These are phyloP conservation scores for Coemansia linderi DNA, from an alignment of 371 early-diverging fungal species.

Conservation along the genomic window DNA sequence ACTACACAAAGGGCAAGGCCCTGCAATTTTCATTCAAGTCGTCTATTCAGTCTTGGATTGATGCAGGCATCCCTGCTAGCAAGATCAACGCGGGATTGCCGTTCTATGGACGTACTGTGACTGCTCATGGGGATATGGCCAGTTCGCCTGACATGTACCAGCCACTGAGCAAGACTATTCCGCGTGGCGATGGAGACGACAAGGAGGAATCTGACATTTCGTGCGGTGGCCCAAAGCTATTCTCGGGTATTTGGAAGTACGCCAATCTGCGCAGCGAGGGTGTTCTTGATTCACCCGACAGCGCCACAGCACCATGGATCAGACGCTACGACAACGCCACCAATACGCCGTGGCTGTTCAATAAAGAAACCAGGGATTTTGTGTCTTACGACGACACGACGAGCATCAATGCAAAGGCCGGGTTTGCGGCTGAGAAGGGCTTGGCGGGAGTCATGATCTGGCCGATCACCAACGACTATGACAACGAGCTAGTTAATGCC, in stretches of 20 bases:
- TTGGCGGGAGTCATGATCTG: slow-evolving; percentile 62
- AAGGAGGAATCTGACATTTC: slow-evolving; percentile 22
- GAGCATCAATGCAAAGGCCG: slow-evolving; percentile 57
- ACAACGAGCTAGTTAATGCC: slow-evolving; percentile 22
- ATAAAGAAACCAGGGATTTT: slow-evolving; percentile 56
- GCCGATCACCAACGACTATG: slow-evolving; percentile 48
- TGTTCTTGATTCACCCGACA: slow-evolving; percentile 50
- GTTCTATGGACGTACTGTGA: slow-evolving; percentile 69
- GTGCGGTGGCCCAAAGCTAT: slow-evolving; percentile 23
- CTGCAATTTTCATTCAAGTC: slow-evolving; percentile 59
- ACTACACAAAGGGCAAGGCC: slow-evolving; percentile 53
- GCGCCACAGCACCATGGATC: slow-evolving; percentile 59
- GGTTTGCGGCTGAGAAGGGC: slow-evolving; percentile 50
- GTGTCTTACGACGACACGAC: slow-evolving; percentile 63
- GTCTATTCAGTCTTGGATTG: slow-evolving; percentile 60
- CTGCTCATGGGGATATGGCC: slow-evolving; percentile 17
- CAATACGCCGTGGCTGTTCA: slow-evolving; percentile 68
- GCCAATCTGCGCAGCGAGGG: slow-evolving; percentile 58
- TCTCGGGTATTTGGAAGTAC: slow-evolving; percentile 60
- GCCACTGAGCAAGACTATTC: slow-evolving; percentile 23
- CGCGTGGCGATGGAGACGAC: slow-evolving; percentile 43
- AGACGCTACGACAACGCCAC: slow-evolving; percentile 62
- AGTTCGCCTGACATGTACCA: slow-evolving; percentile 21
- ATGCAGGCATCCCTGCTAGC: slow-evolving; percentile 62
- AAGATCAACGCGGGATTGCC: slow-evolving; percentile 67